Evolutionary conservation across 176 grass and related monocot genomes (phyloP).

Genomic region (Paspalum vaginatum): DNA sequence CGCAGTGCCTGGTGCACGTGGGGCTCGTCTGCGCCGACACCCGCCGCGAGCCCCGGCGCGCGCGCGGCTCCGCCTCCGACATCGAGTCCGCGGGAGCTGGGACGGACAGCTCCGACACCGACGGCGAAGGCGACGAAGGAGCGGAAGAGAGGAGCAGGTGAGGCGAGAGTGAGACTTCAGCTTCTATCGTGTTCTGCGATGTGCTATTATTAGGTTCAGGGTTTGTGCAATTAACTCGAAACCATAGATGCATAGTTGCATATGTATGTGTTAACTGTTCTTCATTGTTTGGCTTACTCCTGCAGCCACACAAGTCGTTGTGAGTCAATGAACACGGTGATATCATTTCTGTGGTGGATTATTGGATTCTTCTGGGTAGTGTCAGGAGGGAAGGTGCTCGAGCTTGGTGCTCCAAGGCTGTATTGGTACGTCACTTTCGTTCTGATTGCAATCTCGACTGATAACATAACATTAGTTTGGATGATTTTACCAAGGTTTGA

Average conservation of each 20-base stretch:
- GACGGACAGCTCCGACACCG: conserved; percentile 43
- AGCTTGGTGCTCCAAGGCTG: conserved; percentile 72
- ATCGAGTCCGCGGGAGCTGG: conserved; percentile 40
- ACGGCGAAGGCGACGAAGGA: conserved; percentile 23
- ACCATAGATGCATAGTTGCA: not conserved
- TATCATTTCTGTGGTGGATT: conserved; percentile 96
- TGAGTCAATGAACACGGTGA: conserved; percentile 80
- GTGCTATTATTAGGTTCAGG: conserved; percentile 25
- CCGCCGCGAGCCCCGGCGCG: conserved; percentile 9
- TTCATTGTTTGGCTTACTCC: conserved; percentile 22
- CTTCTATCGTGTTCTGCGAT: not conserved
- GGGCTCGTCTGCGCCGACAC: conserved; percentile 64
- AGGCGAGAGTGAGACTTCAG: conserved; percentile 20
- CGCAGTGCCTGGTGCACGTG: conserved; percentile 90
- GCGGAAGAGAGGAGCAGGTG: conserved; percentile 51
- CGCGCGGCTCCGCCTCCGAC: conserved; percentile 32
- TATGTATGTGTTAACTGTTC: no score
- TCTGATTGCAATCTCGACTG: conserved; percentile 6
- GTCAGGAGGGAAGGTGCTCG: conserved; percentile 68
- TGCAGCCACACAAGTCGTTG: conserved; percentile 67
- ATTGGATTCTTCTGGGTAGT: conserved; percentile 94
- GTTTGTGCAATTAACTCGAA: conserved; percentile 30
- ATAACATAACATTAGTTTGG: not conserved
- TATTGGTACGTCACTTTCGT: conserved; percentile 68
- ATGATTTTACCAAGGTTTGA: not conserved